phyloP scores from a whole-genome alignment of 345 rosid species.

The Melastoma malabathricum region DNA sequence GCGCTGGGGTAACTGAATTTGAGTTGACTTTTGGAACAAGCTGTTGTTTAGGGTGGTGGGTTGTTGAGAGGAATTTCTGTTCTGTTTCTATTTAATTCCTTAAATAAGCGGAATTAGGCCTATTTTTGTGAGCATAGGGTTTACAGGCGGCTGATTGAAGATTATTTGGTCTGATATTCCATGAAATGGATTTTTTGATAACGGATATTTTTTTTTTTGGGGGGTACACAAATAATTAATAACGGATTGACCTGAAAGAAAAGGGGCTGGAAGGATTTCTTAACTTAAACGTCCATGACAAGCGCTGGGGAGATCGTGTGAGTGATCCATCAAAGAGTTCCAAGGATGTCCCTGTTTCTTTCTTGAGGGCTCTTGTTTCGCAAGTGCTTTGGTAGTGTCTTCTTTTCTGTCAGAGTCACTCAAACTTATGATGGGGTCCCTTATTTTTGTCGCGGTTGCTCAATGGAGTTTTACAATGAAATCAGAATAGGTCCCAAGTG shows the following conservation, averaged over 20 bases:
- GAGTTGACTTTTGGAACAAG: no score
- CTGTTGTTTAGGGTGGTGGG: no score
- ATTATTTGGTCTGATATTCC: no score
- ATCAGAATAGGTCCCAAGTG: conserved; percentile 25
- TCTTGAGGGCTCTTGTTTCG: conserved; percentile 34
- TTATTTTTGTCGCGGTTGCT: conserved; percentile 7
- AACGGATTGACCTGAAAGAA: conserved; percentile 32
- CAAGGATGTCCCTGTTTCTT: conserved; percentile 38
- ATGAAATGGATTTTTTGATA: no score
- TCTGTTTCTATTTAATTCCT: no score
- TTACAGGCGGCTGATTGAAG: no score
- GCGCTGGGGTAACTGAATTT: no score
- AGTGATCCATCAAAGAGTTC: conserved; percentile 69
- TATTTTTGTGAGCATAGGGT: no score
- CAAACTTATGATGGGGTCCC: neutral
- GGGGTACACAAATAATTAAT: no score
- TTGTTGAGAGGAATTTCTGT: no score
- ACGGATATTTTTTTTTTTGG: neutral
- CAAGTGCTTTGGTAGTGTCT: neutral
- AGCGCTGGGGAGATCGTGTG: conserved; percentile 35
- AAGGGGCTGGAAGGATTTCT: conserved; percentile 71
- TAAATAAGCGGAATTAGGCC: no score
- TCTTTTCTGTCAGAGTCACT: neutral
- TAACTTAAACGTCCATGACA: conserved; percentile 37
- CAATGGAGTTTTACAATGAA: conserved; percentile 26